Conservation (phyloP, 768 basidiomycete species). For the Lepiota venenata region DNA sequence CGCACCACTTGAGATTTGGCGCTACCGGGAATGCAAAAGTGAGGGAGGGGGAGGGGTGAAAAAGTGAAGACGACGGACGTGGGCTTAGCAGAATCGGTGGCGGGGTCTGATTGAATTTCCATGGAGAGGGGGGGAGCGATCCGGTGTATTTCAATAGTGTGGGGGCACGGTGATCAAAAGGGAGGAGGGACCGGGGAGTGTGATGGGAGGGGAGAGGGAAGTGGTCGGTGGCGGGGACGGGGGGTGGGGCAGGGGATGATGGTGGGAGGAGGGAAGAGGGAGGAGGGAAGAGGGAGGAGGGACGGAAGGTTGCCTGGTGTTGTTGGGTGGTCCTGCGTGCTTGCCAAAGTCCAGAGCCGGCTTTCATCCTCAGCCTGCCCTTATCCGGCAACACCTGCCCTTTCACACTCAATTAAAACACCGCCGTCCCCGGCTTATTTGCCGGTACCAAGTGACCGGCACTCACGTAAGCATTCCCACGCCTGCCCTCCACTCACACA, state of each 20-base stretch:
- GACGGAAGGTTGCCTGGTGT: conserved; percentile 28
- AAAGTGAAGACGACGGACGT: conserved; percentile 27
- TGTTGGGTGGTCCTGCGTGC: conserved; percentile 24
- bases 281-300: conserved; percentile 7
- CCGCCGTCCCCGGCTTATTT: conserved; percentile 18
- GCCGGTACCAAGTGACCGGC: conserved; percentile 19
- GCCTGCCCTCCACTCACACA: background rate
- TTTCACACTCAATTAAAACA: conserved; percentile 13
- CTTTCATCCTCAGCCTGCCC: conserved; percentile 20
- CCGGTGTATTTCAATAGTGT: conserved; percentile 32
- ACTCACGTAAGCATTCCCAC: conserved; percentile 7
- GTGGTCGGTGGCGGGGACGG: conserved; percentile 9
- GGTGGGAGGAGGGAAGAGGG: conserved; percentile 10
- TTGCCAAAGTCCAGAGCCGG: conserved; percentile 13
- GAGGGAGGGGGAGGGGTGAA: conserved; percentile 7
- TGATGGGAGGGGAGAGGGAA: background rate
- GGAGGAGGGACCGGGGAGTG: conserved; percentile 16
- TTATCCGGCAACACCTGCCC: conserved; percentile 14
- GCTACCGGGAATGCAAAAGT: conserved; percentile 21
- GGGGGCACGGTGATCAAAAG: conserved; percentile 39
- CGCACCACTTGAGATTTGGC: conserved; percentile 47
- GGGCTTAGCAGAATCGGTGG: conserved; percentile 31
- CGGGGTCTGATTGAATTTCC: conserved; percentile 34
- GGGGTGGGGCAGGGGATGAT: conserved; percentile 9
- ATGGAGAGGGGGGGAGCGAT: conserved; percentile 23